Percentiles rank a stretch among this genome's conserved stretches.
These are phyloP conservation scores for Russula olivacea DNA, from an alignment of 768 basidiomycete species.

Conservation along the genomic window DNA sequence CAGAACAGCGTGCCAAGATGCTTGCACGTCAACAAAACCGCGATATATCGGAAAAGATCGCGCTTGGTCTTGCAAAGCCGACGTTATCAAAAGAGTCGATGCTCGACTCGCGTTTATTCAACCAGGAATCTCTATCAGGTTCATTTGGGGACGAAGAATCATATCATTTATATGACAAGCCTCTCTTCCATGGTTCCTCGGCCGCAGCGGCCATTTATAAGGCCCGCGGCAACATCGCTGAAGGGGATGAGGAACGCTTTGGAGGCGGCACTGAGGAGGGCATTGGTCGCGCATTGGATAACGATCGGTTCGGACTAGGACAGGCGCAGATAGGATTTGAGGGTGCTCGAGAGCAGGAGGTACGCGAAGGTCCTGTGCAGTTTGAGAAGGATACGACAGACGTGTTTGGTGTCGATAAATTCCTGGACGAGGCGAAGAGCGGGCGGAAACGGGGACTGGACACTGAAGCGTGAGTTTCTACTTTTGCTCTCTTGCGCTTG, in stretches of 20 bases:
- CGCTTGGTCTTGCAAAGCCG: constrained; percentile 95
- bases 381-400: constrained; percentile 98
- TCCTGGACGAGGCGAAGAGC: constrained; percentile 94
- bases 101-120: constrained; percentile 96
- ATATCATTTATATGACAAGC: constrained; percentile 93
- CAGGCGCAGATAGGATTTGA: constrained; percentile 83
- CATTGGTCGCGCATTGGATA: constrained; percentile 81
- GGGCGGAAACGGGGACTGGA: constrained; percentile 89
- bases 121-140: constrained; percentile 80
- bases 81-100: constrained; percentile 94
- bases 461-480: constrained; percentile 52
- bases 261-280: constrained; percentile 96
- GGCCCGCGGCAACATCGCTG: constrained; percentile 77
- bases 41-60: constrained; percentile 98
- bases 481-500: not conserved
- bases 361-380: constrained; percentile 90
- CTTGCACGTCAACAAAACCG: constrained; percentile 95
- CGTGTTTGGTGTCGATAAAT: constrained; percentile 94
- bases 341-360: constrained; percentile 80
- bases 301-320: constrained; percentile 91
- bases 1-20: constrained; percentile 93
- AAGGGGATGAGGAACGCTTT: constrained; percentile 86
- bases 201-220: constrained; percentile 99
- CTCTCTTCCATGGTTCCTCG: constrained; percentile 92
- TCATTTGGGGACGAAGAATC: constrained; percentile 87